Evolutionary conservation across 1,139 yeast genomes (phyloP).

Genomic region (Yamadazyma buinensis): DNA sequence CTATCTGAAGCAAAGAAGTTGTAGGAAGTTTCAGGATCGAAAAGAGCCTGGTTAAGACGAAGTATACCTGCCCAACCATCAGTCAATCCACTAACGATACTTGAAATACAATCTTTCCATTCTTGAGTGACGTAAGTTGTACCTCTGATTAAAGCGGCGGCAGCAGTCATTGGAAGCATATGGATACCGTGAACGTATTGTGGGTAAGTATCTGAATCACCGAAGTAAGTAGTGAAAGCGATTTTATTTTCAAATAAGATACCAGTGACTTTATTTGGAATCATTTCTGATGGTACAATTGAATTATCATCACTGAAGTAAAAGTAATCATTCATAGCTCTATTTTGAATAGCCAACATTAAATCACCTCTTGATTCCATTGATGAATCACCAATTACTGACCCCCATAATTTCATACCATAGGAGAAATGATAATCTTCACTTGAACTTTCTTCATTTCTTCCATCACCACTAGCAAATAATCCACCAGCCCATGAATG

Average conservation of each 20-base stretch:
- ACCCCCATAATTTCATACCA: constrained; percentile 82
- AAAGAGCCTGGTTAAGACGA: constrained; percentile 72
- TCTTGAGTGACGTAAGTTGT: constrained; percentile 73
- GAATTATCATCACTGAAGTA: constrained; percentile 53
- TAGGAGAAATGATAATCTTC: constrained; percentile 80
- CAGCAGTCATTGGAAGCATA: constrained; percentile 83
- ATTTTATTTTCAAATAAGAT: constrained; percentile 82
- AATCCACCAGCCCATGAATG: constrained; percentile 87
- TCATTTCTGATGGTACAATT: constrained; percentile 53
- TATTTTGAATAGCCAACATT: constrained; percentile 62
- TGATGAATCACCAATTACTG: constrained; percentile 61
- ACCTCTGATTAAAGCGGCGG: constrained; percentile 70
- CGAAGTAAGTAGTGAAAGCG: constrained; percentile 71
- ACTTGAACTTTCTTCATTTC: constrained; percentile 75
- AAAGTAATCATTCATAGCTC: constrained; percentile 64
- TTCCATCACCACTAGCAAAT: constrained; percentile 67
- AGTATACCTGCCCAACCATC: constrained; percentile 91
- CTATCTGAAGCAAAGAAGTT: constrained; percentile 53
- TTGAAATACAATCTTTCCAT: constrained; percentile 58
- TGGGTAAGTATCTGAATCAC: constrained; percentile 38
- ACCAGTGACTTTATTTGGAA: constrained; percentile 70
- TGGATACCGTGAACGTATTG: constrained; percentile 96
- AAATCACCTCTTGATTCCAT: constrained; percentile 78
- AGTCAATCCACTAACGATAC: constrained; percentile 50
- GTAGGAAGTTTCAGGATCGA: constrained; percentile 65